Evolutionary conservation across 441 rosid genomes (phyloP).

Genomic region (Syzygium malaccense): DNA sequence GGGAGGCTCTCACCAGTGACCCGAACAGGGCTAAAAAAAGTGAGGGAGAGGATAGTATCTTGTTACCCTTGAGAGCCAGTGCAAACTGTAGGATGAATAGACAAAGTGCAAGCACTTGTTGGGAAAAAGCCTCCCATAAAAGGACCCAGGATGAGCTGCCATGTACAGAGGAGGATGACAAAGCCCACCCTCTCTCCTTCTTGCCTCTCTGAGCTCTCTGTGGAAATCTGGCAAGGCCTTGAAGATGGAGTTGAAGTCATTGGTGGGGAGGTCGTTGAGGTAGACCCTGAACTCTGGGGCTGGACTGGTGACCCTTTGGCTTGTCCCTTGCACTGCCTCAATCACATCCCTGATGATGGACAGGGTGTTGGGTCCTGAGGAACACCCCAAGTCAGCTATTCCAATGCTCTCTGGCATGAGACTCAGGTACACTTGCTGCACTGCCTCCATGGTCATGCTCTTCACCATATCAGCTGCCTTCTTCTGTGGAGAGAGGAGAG

Average conservation of each 20-base stretch:
- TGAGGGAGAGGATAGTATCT: not conserved
- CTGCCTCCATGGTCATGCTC: conserved; percentile 50
- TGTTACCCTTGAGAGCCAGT: conserved; percentile 86
- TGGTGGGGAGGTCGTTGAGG: conserved; percentile 83
- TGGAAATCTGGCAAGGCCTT: conserved; percentile 65
- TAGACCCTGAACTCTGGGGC: conserved; percentile 43
- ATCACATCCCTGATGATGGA: conserved; percentile 56
- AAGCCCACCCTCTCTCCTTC: conserved; percentile 19
- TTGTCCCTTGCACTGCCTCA: conserved; percentile 31
- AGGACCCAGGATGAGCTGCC: conserved; percentile 78
- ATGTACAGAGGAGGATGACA: conserved; percentile 32
- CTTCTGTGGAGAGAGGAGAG: conserved; percentile 35
- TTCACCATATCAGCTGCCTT: conserved; percentile 67
- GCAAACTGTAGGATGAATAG: conserved; percentile 62
- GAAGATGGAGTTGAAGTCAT: conserved; percentile 85
- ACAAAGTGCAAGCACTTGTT: conserved; percentile 55
- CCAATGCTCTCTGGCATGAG: conserved; percentile 46
- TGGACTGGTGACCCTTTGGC: conserved; percentile 10
- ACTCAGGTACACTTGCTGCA: conserved; percentile 38
- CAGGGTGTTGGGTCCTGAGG: conserved; percentile 80
- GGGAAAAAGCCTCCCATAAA: conserved; percentile 78
- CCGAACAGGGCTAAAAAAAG: not conserved
- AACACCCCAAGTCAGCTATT: conserved; percentile 85
- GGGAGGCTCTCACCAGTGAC: not conserved
- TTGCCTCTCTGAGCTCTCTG: conserved; percentile 34